Conservation (phyloP, 2,329 filamentous ascomycete genomes). For the Zarea fungicola region DNA sequence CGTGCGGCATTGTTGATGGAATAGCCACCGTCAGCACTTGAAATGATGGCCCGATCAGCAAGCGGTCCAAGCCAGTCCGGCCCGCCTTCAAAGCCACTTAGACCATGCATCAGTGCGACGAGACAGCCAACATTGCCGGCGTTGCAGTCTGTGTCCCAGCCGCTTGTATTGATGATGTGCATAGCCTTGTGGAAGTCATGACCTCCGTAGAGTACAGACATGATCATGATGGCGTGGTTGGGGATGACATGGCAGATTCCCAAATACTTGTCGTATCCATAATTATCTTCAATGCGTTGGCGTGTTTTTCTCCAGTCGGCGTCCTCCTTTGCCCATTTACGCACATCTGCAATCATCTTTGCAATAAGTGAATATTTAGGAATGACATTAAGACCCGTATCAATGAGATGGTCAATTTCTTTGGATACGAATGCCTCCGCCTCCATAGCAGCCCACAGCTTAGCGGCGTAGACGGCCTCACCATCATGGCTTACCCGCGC, state of each 20-base stretch:
- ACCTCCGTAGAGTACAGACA: slow-evolving; percentile 26
- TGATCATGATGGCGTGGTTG: slow-evolving; percentile 30
- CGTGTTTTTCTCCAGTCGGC: slow-evolving; percentile 28
- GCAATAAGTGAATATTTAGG: slow-evolving; percentile 25
- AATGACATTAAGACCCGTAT: slow-evolving; percentile 25
- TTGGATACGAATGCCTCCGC: slow-evolving; percentile 30
- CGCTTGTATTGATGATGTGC: slow-evolving; percentile 31
- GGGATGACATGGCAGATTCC: slow-evolving; percentile 30
- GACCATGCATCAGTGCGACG: slow-evolving; percentile 30
- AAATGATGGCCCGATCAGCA: slow-evolving; percentile 30
- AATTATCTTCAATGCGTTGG: slow-evolving; percentile 28
- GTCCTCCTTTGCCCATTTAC: slow-evolving; percentile 20
- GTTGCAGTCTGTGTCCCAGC: slow-evolving; percentile 36
- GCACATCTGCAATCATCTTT: slow-evolving; percentile 24
- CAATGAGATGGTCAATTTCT: slow-evolving; percentile 28
- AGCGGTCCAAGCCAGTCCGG: slow-evolving; percentile 30
- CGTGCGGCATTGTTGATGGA: slow-evolving; percentile 31
- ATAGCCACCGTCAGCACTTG: slow-evolving; percentile 31
- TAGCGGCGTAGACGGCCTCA: slow-evolving; percentile 31
- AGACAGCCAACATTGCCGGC: slow-evolving; percentile 33
- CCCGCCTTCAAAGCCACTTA: slow-evolving; percentile 21
- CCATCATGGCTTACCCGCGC: slow-evolving; percentile 34
- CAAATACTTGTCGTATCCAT: slow-evolving; percentile 25
- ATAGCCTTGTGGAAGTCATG: slow-evolving; percentile 28
- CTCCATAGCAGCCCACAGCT: slow-evolving; percentile 35